Conservation (phyloP, 2,329 filamentous ascomycete genomes). For the Calonectria hongkongensis region DNA sequence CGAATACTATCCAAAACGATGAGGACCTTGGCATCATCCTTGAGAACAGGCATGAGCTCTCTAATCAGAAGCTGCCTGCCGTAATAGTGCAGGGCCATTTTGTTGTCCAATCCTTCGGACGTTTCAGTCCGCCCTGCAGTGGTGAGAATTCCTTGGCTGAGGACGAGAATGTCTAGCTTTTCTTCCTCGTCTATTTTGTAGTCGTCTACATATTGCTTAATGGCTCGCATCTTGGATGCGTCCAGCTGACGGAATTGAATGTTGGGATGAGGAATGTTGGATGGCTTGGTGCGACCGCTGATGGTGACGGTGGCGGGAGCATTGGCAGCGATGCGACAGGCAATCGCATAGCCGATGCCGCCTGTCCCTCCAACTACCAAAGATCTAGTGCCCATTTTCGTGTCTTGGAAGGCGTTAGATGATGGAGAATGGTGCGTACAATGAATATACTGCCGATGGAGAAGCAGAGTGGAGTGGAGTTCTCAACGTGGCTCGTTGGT, state of each 20-base stretch:
- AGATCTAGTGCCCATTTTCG: slow-evolving; percentile 51
- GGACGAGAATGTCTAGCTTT: slow-evolving; percentile 60
- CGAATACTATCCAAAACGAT: slow-evolving; percentile 59
- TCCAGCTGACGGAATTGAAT: slow-evolving; percentile 58
- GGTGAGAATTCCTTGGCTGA: slow-evolving; percentile 63
- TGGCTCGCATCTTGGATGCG: slow-evolving; percentile 58
- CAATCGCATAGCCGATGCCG: slow-evolving; percentile 61
- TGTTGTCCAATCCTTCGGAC: slow-evolving; percentile 66
- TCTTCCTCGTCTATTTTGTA: slow-evolving; percentile 45
- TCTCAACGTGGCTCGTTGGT: neutral
- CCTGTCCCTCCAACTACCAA: slow-evolving; percentile 61
- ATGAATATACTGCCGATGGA: neutral
- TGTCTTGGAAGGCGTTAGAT: neutral
- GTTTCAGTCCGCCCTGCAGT: slow-evolving; percentile 62
- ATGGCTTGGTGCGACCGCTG: slow-evolving; percentile 58
- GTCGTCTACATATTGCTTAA: slow-evolving; percentile 58
- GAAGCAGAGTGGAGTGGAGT: neutral
- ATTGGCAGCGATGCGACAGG: slow-evolving; percentile 57
- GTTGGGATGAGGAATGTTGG: slow-evolving; percentile 56
- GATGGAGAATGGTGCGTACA: neutral
- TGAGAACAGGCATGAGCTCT: slow-evolving; percentile 62
- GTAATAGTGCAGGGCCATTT: slow-evolving; percentile 68
- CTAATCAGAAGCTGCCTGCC: slow-evolving; percentile 65
- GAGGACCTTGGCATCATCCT: slow-evolving; percentile 61
- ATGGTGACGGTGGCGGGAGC: slow-evolving; percentile 57